These are phyloP conservation scores for Cladochytrium replicatum DNA, from an alignment of 192 early-diverging fungal genomes.

Conservation along the genomic window DNA sequence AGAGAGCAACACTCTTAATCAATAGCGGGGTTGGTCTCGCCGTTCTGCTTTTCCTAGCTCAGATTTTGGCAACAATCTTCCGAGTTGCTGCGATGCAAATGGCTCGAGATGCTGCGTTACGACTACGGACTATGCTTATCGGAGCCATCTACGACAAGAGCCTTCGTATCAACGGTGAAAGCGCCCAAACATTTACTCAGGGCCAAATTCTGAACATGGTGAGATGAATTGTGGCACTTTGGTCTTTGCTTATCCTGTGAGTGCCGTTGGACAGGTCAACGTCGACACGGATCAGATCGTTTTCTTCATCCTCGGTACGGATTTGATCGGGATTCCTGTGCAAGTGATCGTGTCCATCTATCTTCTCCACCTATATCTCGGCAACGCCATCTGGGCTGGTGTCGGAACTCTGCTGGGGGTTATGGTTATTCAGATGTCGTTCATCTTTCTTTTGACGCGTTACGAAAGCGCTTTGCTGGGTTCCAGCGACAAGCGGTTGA, in stretches of 20 bases:
- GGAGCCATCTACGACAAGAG: not conserved
- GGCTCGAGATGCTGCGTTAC: too few species aligned
- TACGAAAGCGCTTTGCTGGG: not conserved
- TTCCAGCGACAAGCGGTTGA: constrained; percentile 4
- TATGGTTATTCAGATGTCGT: constrained; percentile 2
- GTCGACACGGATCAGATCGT: constrained; percentile 9
- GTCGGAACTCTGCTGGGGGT: not conserved
- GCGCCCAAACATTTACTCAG: not conserved
- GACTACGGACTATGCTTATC: too few species aligned
- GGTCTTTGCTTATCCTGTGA: too few species aligned
- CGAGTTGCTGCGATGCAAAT: too few species aligned
- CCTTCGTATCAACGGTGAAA: not conserved
- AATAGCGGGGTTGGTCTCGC: too few species aligned
- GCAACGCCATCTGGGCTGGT: constrained; percentile 11
- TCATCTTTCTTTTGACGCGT: too few species aligned
- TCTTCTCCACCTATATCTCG: constrained; percentile 1
- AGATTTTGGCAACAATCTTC: too few species aligned
- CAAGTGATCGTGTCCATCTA: constrained; percentile 3
- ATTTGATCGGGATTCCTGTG: not conserved
- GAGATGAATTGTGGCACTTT: too few species aligned
- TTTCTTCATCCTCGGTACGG: not conserved
- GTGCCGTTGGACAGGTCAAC: too few species aligned
- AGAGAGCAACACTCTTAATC: too few species aligned
- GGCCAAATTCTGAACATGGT: not conserved
- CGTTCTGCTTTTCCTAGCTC: too few species aligned